Base-by-base conservation (phyloP, 768 basidiomycete genomes). In the Panaeolus papilionaceus region DNA sequence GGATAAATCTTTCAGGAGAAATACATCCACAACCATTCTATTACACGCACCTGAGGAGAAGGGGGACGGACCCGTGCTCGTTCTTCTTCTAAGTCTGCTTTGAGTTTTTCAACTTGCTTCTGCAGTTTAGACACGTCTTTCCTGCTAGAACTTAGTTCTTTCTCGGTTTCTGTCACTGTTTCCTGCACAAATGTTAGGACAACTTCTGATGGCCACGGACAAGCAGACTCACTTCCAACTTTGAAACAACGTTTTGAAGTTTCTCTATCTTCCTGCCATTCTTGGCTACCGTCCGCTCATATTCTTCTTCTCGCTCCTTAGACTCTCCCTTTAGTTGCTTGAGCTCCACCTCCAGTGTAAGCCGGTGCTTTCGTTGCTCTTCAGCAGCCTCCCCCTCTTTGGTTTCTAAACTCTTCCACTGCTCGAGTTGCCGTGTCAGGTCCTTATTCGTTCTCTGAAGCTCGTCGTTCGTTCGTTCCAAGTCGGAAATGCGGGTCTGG, bases 391-490 rank as follows among this genome's bases (percentile, higher is more conserved):
- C 85, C 11, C 84, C 88, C 61, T 88, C 90, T 61, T 86, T 88
- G 33, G 80, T 88, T 72, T 93, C 92, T 18, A 92, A 76, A 33
- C 76, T 83, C 72, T 91, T 83, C 91, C 90, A 92, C 72, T 89
- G 87, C 47, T 86, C 85, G 9, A 93, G 78, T 71, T 94, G 92
- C 16, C 84, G 83, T 62, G 85, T 83, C 42, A 92, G 79, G 47
- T 90, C 85, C 4, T 78, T 77, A 61, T 84, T 85, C 10, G 83
- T 82, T 6, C 87, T 85, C 67, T 87, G 85, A 26, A 87, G 81
- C 45, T 92, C 90, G 47, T 86, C 84, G 64, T 88, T 85, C 39
- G 80, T 74, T 54, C 82, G 83, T 67, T 89, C 83, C 42, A 92
- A 81, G 38, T 90, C 89, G 0, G 80, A 77, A 45, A 83, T 80